Base-by-base conservation (phyloP, 1,284 basidiomycete genomes). In the Leucoagaricus sp. region DNA sequence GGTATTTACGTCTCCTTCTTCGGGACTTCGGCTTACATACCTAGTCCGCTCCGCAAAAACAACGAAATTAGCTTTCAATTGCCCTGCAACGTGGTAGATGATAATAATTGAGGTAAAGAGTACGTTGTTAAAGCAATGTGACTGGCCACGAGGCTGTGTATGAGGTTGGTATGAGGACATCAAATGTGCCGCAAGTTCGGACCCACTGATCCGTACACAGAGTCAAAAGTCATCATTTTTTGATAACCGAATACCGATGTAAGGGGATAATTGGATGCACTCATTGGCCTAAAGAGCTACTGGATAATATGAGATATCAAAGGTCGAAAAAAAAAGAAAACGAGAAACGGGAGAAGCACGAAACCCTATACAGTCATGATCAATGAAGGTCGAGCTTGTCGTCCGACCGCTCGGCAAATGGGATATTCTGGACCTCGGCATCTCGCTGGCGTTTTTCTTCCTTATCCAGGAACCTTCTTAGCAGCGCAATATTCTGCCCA, bases 401-500 rank as follows among this genome's bases (percentile, higher is more conserved):
- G 61, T 87, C 86, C 1, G 79, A 82, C 60, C 84, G 76, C 44
- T 81, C 75, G 26, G 72, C 60, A 61, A 85, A 89, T 7, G 78
- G 77, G 52, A 87, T 80, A 68, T 84, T 86, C 61, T 72, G 65
- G 40, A 73, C 68, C 72, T 88, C 86, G 21, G 83, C 76, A 61
- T 82, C 78, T 12, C 78, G 77, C 42, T 75, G 77, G 42, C 86
- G 77, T 59, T 67, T 67, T 49, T 79, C 79, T 67, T 89, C 87
- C 71, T 88, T 86, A 68, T 86, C 81, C 60, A 89, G 62, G 66
- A 88, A 89, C 26, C 62, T 67, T 53, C 90, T 77, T 21, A 98
- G 74, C 9, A 82, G 81, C 10, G 66, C 69, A 6, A 98, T 79
- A 29, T 90, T 91, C 45, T 81, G 75, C 23, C 89, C 89, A 13